A percentile compares a stretch with the other conserved stretches of the same genome.
phyloP scores from a whole-genome alignment of 139 green algal species.

The Chlamydomonas applanata region DNA sequence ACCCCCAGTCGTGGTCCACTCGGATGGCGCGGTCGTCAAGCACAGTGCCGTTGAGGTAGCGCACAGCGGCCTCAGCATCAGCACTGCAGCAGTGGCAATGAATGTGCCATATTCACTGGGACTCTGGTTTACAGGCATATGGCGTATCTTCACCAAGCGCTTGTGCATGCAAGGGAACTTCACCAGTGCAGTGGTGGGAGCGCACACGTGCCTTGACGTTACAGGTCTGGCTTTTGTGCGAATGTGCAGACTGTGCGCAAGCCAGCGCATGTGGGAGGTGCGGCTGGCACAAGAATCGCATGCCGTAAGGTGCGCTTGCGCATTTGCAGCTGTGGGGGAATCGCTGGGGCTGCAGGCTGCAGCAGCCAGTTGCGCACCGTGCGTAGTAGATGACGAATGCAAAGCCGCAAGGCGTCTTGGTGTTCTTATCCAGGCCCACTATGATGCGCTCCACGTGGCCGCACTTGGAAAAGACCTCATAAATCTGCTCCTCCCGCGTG shows the following conservation, averaged over 20 bases:
- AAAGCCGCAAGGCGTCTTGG: conserved; percentile 95
- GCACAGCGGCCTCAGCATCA: conserved; percentile 9
- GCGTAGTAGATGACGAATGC: conserved; percentile 93
- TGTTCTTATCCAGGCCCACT: conserved; percentile 94
- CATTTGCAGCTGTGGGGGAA: no score
- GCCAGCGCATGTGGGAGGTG: no score
- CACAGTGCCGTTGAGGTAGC: conserved; percentile 84
- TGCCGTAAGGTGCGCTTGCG: no score
- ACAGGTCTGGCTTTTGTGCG: no score
- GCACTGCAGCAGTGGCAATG: no score
- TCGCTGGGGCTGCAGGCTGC: background rate
- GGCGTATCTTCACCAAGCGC: no score
- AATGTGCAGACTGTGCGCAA: no score
- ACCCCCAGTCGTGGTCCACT: conserved; percentile 98
- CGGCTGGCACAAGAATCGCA: no score
- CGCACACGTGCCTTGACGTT: no score
- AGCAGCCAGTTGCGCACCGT: background rate
- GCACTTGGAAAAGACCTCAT: conserved; percentile 34
- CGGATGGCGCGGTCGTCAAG: conserved; percentile 92
- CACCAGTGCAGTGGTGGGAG: no score
- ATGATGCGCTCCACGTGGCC: conserved; percentile 85
- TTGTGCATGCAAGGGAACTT: no score
- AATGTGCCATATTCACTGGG: background rate
- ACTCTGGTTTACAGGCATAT: background rate
- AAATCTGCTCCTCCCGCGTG: conserved; percentile 96